Evolutionary conservation across 495 filamentous ascomycete genomes (phyloP), one percentile per base, ranked within the genome.

Genomic region (Penicillium turbatum): DNA sequence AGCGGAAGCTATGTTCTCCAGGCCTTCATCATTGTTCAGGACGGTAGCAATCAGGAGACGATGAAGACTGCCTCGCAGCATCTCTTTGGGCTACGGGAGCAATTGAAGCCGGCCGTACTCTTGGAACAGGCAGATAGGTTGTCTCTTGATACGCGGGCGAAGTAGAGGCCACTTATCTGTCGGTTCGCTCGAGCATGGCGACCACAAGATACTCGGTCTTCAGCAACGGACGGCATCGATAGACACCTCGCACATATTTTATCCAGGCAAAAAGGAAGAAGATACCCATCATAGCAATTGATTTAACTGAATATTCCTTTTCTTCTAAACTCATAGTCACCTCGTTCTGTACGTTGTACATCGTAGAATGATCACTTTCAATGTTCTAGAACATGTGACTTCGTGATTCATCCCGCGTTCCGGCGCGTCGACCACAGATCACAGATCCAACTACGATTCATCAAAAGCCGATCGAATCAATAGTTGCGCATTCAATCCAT

Each of bases 141-240:
- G 53, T 74, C 80, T 16, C 56, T 89, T 50, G 86, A 89, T 69
- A 86, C 85, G 0, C 74, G 85, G 48, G 82, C 84, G 16, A 76
- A 76, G 61, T 75, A 70, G n/a, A n/a, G 51, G 31, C 36, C 32
- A 9, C 48, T 30, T 27, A 6, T 27, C 21, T 42, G 26, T 11
- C 21, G 21, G 21, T 26, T 43, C 1, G 12, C 15, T 16, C 12
- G 26, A 30, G 26, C 26, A 44, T 44, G 41, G 41, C 15, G 15
- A 44, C 40, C 15, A 43, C 4, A n/a, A 31, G 5, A 44, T 30
- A 30, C n/a, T 15, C 5, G 21, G 27, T 44, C n/a, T 44, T 13
- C 15, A 30, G 41, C 26, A 9, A 44, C n/a, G 31, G 21, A 48
- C 15, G 46, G 31, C 30, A 17, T 51, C 42, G 30, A 42, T 48